phyloP scores from a whole-genome alignment of 2,329 filamentous ascomycete species.

The Pseudogymnoascus sp. region DNA sequence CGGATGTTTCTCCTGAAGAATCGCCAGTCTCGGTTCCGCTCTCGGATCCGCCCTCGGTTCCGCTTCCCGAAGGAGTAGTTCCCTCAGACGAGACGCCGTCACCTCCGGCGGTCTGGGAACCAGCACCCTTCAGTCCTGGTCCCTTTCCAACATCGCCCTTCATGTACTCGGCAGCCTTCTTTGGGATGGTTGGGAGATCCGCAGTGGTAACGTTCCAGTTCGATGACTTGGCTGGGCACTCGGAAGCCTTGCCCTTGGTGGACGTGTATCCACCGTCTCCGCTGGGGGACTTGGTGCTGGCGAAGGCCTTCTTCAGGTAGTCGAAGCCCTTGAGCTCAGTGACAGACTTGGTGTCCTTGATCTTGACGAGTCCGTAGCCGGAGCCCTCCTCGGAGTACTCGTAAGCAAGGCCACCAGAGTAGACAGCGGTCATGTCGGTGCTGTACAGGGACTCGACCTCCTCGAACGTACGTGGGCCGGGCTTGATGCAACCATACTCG shows the following conservation, averaged over 20 bases:
- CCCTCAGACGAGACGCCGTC: not conserved
- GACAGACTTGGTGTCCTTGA: conserved; percentile 57
- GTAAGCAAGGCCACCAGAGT: conserved; percentile 96
- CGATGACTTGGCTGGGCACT: not conserved
- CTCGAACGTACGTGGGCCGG: conserved; percentile 63
- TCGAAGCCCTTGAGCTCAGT: not conserved
- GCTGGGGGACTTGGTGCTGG: not conserved
- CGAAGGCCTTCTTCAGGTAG: not conserved
- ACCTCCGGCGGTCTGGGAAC: not conserved
- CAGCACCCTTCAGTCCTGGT: not conserved
- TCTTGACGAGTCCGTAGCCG: conserved; percentile 69
- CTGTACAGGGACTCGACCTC: conserved; percentile 80
- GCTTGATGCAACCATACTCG: conserved; percentile 90
- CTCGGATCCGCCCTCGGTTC: not conserved
- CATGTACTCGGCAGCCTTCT: conserved; percentile 1
- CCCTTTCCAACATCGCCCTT: not conserved
- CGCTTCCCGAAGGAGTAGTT: not conserved
- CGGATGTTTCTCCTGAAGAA: not conserved
- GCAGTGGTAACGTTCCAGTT: not conserved
- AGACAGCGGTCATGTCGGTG: conserved; percentile 71
- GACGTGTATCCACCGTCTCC: not conserved
- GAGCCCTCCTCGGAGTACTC: conserved; percentile 95
- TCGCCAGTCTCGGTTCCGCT: not conserved
- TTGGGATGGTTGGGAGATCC: not conserved
- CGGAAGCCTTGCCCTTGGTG: not conserved